Evolutionary conservation across 176 grass and related monocot species (phyloP), one percentile per base, ranked within the genome.

Genomic region (Eleusine coracana): DNA sequence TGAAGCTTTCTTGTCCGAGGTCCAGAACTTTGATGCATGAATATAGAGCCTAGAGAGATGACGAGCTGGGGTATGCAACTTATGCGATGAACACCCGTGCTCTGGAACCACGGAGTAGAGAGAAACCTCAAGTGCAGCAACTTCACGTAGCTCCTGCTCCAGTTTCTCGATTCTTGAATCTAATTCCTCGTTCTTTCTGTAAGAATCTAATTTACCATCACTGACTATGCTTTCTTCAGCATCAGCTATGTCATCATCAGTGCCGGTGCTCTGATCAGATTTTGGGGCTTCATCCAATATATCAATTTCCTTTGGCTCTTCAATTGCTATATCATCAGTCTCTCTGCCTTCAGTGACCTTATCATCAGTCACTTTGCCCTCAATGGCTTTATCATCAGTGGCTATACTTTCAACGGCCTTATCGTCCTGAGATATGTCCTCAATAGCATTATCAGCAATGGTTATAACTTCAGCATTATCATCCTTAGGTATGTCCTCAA

Each of bases 221-320:
- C 90, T 61, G 55, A 76, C 38, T 52, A 77, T 51, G 69, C 83
- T 91, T 79, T 89, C 91, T 78, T 99, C 91, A 81, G 82, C 75
- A 73, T 92, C 83, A 88, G 75, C 75, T 76, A 83, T 87, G 51
- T 99, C 97, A 58, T 94, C 86, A 20, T 96, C 91, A 80, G 93
- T 99, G n/a, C 80, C 85, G 80, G 68, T 92, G 87, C 93, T 96
- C 67, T 92, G 85, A 82, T 99, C 91, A 77, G 87, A 96, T 63
- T 81, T 88, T 18, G 97, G 93, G 80, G 91, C 93, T 81, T 90
- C 93, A 63, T 96, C 89, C 69, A 98, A 68, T 36, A 99, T 73
- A 92, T 99, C 91, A 0, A 99, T 96, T 75, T 92, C 93, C 81
- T 96, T 99, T 51, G 86, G 87, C 70, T 99, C 93, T 86, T 96